Percentiles rank a stretch among this genome's conserved stretches.
These are phyloP conservation scores for Rhododendron henanense DNA, from an alignment of 148 eudicot genomes.

Conservation along the genomic window DNA sequence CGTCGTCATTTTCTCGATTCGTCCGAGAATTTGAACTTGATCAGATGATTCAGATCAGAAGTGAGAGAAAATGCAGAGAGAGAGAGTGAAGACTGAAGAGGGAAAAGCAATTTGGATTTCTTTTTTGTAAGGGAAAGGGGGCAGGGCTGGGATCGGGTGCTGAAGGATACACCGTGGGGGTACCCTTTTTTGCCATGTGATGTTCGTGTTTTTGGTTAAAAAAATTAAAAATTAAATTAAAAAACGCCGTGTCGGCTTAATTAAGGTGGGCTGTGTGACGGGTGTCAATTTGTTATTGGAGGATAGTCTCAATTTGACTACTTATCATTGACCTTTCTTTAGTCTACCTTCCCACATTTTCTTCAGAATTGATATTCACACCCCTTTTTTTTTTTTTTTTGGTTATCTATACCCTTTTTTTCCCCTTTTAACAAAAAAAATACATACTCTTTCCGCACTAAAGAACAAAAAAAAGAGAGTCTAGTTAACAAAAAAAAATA, in stretches of 20 bases:
- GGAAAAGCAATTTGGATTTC: neutral
- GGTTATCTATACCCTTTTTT: no score
- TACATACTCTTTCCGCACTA: no score
- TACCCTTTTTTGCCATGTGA: neutral
- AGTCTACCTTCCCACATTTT: neutral
- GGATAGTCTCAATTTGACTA: neutral
- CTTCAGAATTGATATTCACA: no score
- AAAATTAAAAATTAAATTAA: no score
- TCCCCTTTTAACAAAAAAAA: no score
- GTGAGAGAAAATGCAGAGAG: neutral
- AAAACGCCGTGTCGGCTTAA: neutral
- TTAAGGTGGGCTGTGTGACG: neutral
- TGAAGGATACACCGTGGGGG: neutral
- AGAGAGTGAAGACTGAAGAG: neutral
- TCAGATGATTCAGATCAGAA: slow-evolving; percentile 1
- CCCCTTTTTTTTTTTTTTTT: no score
- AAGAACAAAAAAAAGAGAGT: no score
- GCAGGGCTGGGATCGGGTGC: neutral
- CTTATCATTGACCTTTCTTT: neutral
- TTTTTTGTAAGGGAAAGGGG: neutral
- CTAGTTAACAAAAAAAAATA: no score
- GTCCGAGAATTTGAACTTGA: neutral
- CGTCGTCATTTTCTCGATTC: slow-evolving; percentile 5
- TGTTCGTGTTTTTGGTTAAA: neutral
- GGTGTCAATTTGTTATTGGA: neutral